phyloP scores from a whole-genome alignment of 225 moss, liverwort and hornwort species.

The Asterella californica region DNA sequence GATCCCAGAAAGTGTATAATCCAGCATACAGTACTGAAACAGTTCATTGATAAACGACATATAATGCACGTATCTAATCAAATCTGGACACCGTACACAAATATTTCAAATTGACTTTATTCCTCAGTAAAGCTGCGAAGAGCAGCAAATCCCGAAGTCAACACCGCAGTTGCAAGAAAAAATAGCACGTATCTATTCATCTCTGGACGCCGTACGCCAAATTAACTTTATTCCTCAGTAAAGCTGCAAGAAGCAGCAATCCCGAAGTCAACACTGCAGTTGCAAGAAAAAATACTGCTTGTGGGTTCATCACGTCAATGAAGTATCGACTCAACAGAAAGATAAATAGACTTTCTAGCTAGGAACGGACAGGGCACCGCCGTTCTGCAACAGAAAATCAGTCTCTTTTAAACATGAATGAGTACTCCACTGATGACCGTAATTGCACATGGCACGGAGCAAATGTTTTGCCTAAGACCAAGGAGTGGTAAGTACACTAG shows the following conservation, averaged over 20 bases:
- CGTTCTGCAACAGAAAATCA: slow-evolving; percentile 9
- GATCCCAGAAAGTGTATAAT: too few species aligned
- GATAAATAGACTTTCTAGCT: not conserved
- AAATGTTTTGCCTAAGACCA: not conserved
- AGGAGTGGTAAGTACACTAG: not conserved
- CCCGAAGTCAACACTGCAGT: not conserved
- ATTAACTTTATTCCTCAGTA: slow-evolving; percentile 5
- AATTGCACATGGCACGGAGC: not conserved
- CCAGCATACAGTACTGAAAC: too few species aligned
- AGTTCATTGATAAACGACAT: too few species aligned
- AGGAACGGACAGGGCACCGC: not conserved
- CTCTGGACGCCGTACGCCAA: not conserved
- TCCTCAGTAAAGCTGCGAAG: too few species aligned
- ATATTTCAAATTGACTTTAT: too few species aligned
- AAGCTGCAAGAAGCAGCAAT: slow-evolving; percentile 3
- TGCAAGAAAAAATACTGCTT: not conserved
- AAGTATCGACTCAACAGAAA: slow-evolving; percentile 2
- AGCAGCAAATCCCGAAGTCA: too few species aligned
- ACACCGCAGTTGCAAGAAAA: too few species aligned
- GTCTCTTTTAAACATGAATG: not conserved
- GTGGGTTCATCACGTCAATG: slow-evolving; percentile 1
- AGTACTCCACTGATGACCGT: not conserved
- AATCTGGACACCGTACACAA: too few species aligned
- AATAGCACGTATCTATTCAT: not conserved
- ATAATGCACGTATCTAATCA: too few species aligned